Conservation (phyloP, 306 rosid species). For the Urtica urens region DNA sequence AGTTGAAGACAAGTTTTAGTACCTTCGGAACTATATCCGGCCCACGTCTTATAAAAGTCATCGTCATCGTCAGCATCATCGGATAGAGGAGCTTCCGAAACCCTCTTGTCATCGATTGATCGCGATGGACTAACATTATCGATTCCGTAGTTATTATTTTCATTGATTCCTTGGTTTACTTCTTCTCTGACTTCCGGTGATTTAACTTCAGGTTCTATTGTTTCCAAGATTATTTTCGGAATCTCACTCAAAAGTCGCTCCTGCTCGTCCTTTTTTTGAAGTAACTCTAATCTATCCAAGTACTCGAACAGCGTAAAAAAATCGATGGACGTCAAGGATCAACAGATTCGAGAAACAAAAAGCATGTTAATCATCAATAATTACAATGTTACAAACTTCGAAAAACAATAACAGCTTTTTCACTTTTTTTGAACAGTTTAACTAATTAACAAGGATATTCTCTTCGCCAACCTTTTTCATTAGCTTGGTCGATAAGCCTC, state of each 20-base stretch:
- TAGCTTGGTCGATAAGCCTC: conserved; percentile 64
- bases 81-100: conserved; percentile 28
- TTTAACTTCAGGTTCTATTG: conserved; percentile 31
- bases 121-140: conserved; percentile 28
- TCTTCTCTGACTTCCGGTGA: conserved; percentile 22
- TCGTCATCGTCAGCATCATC: conserved; percentile 20
- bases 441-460: conserved; percentile 65
- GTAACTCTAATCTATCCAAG: conserved; percentile 55
- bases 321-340: conserved; percentile 54
- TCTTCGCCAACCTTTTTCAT: conserved; percentile 86
- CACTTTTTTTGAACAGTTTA: conserved; percentile 1
- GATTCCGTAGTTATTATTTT: too few relatives aligned
- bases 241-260: conserved; percentile 45
- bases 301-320: conserved; percentile 46
- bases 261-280: conserved; percentile 53
- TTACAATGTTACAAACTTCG: too few relatives aligned
- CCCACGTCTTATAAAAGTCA: conserved; percentile 15
- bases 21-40: conserved; percentile 36
- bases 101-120: conserved; percentile 25
- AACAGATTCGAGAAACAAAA: not conserved
- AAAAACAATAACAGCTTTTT: too few relatives aligned
- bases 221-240: conserved; percentile 57
- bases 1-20: too few relatives aligned
- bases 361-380: too few relatives aligned
- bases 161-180: conserved; percentile 17